A percentile compares a stretch with the other conserved stretches of the same genome.
These are phyloP conservation scores for Tetrapisispora pingtungensis DNA, from an alignment of 805 yeast species.

Conservation along the genomic window DNA sequence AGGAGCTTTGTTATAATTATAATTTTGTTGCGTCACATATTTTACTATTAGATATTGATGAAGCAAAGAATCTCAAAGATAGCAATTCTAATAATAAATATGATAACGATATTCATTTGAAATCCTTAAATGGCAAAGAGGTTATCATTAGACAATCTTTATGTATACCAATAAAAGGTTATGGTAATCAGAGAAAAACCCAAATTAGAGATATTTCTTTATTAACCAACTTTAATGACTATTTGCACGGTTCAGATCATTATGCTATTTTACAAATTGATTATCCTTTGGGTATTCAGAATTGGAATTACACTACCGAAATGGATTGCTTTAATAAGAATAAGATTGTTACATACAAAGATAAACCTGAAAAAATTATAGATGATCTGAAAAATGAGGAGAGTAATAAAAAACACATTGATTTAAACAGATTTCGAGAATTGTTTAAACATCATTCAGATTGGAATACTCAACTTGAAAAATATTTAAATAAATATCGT, in stretches of 20 bases:
- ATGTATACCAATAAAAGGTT: conserved; percentile 42
- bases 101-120: conserved; percentile 26
- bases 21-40: conserved; percentile 60
- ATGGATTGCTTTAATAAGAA: conserved; percentile 1
- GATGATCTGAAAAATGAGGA: not conserved
- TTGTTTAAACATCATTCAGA: not conserved
- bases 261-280: conserved; percentile 52
- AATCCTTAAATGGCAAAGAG: conserved; percentile 47
- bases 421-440: not conserved
- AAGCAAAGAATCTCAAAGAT: conserved; percentile 5
- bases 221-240: conserved; percentile 46
- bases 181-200: conserved; percentile 35
- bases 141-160: conserved; percentile 32
- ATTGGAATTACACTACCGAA: conserved; percentile 18
- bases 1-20: conserved; percentile 45
- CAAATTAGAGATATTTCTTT: conserved; percentile 38
- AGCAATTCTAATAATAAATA: not conserved
- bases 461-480: conserved; percentile 29
- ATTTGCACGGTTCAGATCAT: conserved; percentile 45
- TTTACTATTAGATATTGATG: conserved; percentile 28
- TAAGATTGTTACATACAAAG: not conserved
- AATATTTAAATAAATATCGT: conserved; percentile 23
- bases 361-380: not conserved
- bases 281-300: conserved; percentile 40
- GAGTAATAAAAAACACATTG: not conserved